Conservation (phyloP, 2,329 filamentous ascomycete species). For the Phialemoniopsis sp. region DNA sequence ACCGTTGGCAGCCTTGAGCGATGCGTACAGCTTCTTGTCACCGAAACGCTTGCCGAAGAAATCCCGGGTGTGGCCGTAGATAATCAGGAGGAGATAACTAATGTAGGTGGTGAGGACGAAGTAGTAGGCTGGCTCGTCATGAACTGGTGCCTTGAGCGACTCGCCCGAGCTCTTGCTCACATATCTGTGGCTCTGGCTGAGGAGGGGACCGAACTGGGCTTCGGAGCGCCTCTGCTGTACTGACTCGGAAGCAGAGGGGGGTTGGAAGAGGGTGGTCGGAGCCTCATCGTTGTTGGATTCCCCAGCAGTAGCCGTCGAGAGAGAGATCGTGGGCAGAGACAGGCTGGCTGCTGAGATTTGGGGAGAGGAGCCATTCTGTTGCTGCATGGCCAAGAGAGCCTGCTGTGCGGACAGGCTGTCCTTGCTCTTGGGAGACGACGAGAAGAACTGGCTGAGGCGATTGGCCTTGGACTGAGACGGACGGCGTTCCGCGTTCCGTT, state of each 20-base stretch:
- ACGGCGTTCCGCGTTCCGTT: conserved; percentile 51
- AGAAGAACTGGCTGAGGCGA: conserved; percentile 80
- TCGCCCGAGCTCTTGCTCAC: conserved; percentile 82
- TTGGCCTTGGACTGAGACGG: conserved; percentile 65
- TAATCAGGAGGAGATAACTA: conserved; percentile 92
- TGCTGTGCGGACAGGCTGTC: conserved; percentile 62
- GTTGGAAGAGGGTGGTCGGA: conserved; percentile 76
- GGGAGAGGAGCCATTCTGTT: conserved; percentile 53
- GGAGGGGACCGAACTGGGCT: conserved; percentile 86
- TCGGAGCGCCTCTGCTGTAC: conserved; percentile 72
- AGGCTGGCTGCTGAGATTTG: conserved; percentile 69
- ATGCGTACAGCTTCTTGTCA: conserved; percentile 74
- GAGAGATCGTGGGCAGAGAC: conserved; percentile 83
- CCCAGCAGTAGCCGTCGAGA: conserved; percentile 79
- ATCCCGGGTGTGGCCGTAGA: conserved; percentile 91
- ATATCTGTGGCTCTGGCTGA: conserved; percentile 78
- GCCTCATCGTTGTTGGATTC: conserved; percentile 69
- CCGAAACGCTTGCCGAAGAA: conserved; percentile 97
- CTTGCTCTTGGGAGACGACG: conserved; percentile 72
- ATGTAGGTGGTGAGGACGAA: conserved; percentile 97
- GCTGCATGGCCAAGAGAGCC: conserved; percentile 63
- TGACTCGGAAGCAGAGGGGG: conserved; percentile 79
- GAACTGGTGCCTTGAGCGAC: conserved; percentile 75
- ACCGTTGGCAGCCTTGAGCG: conserved; percentile 78
- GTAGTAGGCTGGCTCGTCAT: conserved; percentile 96